A percentile compares a stretch with the other conserved stretches of the same genome.
Evolutionary conservation across 129 eudicot genomes (phyloP).

Genomic region (Tanacetum coccineum): DNA sequence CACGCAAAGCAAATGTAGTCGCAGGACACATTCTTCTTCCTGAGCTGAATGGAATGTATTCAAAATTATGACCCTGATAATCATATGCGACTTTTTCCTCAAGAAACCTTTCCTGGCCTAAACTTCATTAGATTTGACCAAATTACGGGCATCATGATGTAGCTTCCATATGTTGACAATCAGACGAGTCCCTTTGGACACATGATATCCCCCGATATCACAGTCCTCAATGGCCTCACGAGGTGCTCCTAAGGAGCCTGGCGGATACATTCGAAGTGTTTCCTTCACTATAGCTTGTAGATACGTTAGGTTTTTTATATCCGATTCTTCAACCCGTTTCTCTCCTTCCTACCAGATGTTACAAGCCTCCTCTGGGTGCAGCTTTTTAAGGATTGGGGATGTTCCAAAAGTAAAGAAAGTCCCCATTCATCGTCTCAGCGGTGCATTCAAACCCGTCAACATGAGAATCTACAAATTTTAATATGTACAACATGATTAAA

Average conservation of each 20-base stretch:
- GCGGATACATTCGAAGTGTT: slow-evolving; percentile 55
- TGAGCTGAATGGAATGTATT: slow-evolving; percentile 35
- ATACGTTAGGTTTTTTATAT: slow-evolving; percentile 30
- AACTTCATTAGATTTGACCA: slow-evolving; percentile 41
- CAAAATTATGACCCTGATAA: slow-evolving; percentile 26
- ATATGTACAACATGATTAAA: no score
- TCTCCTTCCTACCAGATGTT: slow-evolving; percentile 32
- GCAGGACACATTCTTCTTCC: slow-evolving; percentile 48
- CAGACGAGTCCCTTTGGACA: slow-evolving; percentile 43
- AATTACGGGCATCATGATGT: slow-evolving; percentile 38
- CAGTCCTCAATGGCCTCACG: slow-evolving; percentile 47
- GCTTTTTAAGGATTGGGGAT: slow-evolving; percentile 18
- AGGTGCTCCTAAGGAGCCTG: slow-evolving; percentile 49
- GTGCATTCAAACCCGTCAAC: slow-evolving; percentile 52
- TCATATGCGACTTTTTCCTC: slow-evolving; percentile 13
- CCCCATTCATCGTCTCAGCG: slow-evolving; percentile 49
- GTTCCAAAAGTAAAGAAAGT: slow-evolving; percentile 40
- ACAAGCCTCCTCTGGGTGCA: slow-evolving; percentile 34
- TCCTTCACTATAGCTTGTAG: slow-evolving; percentile 46
- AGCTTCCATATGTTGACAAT: slow-evolving; percentile 54
- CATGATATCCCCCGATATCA: slow-evolving; percentile 21
- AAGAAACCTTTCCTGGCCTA: slow-evolving; percentile 36
- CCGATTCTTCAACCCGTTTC: slow-evolving; percentile 46
- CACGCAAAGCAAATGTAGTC: slow-evolving; percentile 17
- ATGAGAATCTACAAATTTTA: not conserved